phyloP scores from a whole-genome alignment of 2,329 filamentous ascomycete species.

The Pseudocercospora cruenta region DNA sequence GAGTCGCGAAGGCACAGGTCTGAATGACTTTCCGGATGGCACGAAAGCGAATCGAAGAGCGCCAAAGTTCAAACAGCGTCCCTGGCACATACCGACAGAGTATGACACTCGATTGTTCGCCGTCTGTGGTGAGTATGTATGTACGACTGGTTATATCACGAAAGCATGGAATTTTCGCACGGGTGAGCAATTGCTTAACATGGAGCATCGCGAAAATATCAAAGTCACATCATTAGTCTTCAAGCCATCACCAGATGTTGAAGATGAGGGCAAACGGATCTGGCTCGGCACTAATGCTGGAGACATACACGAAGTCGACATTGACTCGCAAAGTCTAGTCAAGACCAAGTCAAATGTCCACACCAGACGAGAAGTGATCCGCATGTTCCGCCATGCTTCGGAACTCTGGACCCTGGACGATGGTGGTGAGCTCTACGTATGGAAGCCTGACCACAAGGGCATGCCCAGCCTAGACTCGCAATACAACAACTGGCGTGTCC shows the following conservation, averaged over 20 bases:
- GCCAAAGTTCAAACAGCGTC: conserved; percentile 72
- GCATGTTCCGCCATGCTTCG: conserved; percentile 82
- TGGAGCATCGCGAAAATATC: conserved; percentile 81
- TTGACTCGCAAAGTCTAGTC: conserved; percentile 71
- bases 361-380: conserved; percentile 75
- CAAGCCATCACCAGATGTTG: conserved; percentile 75
- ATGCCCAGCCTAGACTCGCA: conserved; percentile 74
- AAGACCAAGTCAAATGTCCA: conserved; percentile 73
- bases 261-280: conserved; percentile 77
- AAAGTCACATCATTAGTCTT: conserved; percentile 83
- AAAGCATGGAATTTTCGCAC: conserved; percentile 84
- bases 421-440: conserved; percentile 81
- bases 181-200: conserved; percentile 77
- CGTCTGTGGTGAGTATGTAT: conserved; percentile 83
- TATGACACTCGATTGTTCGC: conserved; percentile 87
- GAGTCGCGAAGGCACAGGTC: conserved; percentile 20
- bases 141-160: conserved; percentile 83
- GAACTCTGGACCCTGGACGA: conserved; percentile 96
- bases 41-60: conserved; percentile 83
- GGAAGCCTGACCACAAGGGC: conserved; percentile 74
- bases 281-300: conserved; percentile 92
- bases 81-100: conserved; percentile 77
- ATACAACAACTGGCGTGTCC: conserved; percentile 76
- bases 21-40: conserved; percentile 74
- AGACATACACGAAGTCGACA: conserved; percentile 87